These are phyloP conservation scores for Yarrowia galli DNA, from an alignment of 1,139 yeast genomes.

Conservation along the genomic window DNA sequence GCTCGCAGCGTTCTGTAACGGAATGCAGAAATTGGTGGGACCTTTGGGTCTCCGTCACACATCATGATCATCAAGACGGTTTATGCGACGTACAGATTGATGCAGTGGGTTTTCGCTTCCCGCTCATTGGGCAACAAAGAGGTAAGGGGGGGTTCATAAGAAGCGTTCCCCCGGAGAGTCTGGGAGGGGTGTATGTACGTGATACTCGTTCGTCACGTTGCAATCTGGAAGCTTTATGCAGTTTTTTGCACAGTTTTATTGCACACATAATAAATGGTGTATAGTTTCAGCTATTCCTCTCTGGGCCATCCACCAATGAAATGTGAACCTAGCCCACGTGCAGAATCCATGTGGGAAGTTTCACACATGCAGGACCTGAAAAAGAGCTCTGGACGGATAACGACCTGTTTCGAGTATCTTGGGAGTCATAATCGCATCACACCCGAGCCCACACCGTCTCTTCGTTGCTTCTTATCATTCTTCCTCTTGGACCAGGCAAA, in stretches of 20 bases:
- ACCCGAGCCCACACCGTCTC: too few relatives aligned
- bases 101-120: conserved; percentile 13
- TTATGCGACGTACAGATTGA: conserved; percentile 19
- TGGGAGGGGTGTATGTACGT: too few relatives aligned
- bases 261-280: background rate
- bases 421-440: background rate
- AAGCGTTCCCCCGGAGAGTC: too few relatives aligned
- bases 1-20: background rate
- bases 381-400: background rate
- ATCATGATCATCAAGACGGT: conserved; percentile 3
- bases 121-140: conserved; percentile 4
- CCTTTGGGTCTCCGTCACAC: background rate
- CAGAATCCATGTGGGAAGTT: conserved; percentile 38
- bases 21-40: background rate
- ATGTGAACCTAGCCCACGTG: conserved; percentile 34
- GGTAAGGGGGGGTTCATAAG: background rate
- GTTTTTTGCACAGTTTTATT: background rate
- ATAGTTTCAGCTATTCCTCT: background rate
- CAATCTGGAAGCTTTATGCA: background rate
- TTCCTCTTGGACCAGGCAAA: background rate
- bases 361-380: conserved; percentile 31
- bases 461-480: background rate
- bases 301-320: conserved; percentile 11
- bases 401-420: background rate
- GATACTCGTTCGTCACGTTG: background rate